These are phyloP conservation scores for Hirschfeldia incana DNA, from an alignment of 345 rosid genomes.

Conservation along the genomic window DNA sequence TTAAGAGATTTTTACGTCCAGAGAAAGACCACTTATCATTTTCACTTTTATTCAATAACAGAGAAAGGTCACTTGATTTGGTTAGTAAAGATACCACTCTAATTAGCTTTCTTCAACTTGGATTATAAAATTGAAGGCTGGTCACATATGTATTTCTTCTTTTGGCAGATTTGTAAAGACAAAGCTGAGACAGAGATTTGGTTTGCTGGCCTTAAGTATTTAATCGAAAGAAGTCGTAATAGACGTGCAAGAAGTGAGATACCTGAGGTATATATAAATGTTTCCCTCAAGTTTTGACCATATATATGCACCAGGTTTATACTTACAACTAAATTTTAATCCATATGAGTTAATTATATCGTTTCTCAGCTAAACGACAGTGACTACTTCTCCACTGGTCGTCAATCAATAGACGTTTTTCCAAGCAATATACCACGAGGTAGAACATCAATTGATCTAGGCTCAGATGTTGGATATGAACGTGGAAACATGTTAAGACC, in stretches of 20 bases:
- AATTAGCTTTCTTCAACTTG: constrained; percentile 4
- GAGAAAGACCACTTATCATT: constrained; percentile 94
- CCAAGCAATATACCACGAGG: constrained; percentile 50
- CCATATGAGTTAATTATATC: neutral
- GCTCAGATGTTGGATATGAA: constrained; percentile 80
- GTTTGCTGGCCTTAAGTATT: constrained; percentile 75
- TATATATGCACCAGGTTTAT: neutral
- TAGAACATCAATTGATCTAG: constrained; percentile 61
- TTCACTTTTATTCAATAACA: constrained; percentile 85
- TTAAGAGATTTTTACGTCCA: constrained; percentile 86
- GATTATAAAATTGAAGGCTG: neutral
- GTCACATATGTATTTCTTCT: neutral
- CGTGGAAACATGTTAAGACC: constrained; percentile 86
- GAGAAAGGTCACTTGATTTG: constrained; percentile 95
- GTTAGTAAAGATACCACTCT: constrained; percentile 46
- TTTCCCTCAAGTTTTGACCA: neutral
- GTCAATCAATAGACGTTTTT: constrained; percentile 53
- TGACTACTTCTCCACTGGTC: constrained; percentile 49
- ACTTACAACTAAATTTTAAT: neutral
- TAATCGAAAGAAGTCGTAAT: constrained; percentile 52
- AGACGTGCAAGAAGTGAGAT: constrained; percentile 67
- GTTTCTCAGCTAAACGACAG: constrained; percentile 54
- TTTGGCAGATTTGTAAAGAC: constrained; percentile 89
- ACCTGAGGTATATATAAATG: constrained; percentile 53
- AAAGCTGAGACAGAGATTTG: constrained; percentile 90